Conservation (phyloP, 331 rosid genomes). For the Quercus tomentella region DNA sequence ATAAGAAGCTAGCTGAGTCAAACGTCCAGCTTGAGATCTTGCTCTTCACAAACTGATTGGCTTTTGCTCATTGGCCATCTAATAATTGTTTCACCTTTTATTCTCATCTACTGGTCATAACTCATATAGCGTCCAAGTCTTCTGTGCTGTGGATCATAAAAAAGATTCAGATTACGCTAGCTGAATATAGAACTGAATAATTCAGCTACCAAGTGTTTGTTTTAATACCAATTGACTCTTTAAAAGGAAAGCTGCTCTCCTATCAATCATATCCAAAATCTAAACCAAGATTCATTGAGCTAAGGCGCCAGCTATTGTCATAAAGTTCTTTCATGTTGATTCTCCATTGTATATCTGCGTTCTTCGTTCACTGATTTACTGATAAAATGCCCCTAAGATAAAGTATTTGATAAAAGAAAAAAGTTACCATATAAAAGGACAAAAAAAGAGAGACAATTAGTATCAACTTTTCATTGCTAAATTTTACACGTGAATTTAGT, state of each 20-base stretch:
- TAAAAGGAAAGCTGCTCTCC: not conserved
- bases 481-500: no score
- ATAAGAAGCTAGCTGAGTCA: not conserved
- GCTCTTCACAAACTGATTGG: not conserved
- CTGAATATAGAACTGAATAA: not conserved
- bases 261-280: not conserved
- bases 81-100: not conserved
- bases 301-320: not conserved
- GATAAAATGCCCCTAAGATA: no score
- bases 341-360: no score
- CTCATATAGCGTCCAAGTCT: not conserved
- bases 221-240: not conserved
- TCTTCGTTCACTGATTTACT: no score
- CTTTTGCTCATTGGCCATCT: not conserved
- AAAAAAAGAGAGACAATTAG: no score
- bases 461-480: no score
- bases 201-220: not conserved
- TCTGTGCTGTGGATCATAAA: not conserved
- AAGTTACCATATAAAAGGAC: no score
- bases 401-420: no score
- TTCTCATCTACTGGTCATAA: not conserved
- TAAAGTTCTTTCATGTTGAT: no score
- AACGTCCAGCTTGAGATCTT: not conserved
- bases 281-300: not conserved
- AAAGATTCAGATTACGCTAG: not conserved